phyloP scores from a whole-genome alignment of 768 basidiomycete species.

The Dendrothele bispora region DNA sequence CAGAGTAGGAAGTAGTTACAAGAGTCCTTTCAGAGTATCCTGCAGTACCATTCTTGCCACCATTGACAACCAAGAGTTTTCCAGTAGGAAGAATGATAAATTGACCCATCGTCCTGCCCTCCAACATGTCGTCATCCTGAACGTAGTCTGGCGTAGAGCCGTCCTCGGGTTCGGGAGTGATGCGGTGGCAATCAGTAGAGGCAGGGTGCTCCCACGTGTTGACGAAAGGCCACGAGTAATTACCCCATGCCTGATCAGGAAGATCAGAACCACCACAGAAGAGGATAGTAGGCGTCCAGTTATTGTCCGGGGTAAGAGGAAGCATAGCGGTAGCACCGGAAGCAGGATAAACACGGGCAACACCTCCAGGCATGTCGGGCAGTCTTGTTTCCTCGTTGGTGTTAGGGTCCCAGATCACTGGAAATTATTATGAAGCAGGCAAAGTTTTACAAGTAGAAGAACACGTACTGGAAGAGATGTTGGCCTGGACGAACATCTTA shows the following conservation, averaged over 20 bases:
- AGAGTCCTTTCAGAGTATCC: constrained; percentile 71
- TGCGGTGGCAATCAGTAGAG: constrained; percentile 72
- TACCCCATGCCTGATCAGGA: constrained; percentile 69
- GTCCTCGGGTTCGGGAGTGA: constrained; percentile 82
- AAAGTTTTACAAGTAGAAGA: constrained; percentile 7
- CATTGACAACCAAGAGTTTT: constrained; percentile 79
- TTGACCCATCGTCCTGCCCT: constrained; percentile 87
- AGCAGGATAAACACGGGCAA: constrained; percentile 86
- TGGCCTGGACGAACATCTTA: constrained; percentile 81
- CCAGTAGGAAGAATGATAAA: constrained; percentile 84
- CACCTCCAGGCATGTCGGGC: constrained; percentile 70
- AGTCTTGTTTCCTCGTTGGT: constrained; percentile 60
- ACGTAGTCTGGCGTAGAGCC: constrained; percentile 60
- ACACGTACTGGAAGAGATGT: constrained; percentile 68
- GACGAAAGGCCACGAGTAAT: constrained; percentile 71
- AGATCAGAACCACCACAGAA: constrained; percentile 92
- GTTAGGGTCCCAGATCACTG: constrained; percentile 52
- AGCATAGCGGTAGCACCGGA: constrained; percentile 89
- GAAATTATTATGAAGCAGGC: constrained; percentile 12
- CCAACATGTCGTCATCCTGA: constrained; percentile 74
- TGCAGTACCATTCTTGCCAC: constrained; percentile 83
- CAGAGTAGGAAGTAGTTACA: constrained; percentile 37
- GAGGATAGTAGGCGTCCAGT: constrained; percentile 80
- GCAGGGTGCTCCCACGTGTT: constrained; percentile 75
- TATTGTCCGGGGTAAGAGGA: constrained; percentile 86